Evolutionary conservation across 768 basidiomycete genomes (phyloP).

Genomic region (Tricholoma bakamatsutake): DNA sequence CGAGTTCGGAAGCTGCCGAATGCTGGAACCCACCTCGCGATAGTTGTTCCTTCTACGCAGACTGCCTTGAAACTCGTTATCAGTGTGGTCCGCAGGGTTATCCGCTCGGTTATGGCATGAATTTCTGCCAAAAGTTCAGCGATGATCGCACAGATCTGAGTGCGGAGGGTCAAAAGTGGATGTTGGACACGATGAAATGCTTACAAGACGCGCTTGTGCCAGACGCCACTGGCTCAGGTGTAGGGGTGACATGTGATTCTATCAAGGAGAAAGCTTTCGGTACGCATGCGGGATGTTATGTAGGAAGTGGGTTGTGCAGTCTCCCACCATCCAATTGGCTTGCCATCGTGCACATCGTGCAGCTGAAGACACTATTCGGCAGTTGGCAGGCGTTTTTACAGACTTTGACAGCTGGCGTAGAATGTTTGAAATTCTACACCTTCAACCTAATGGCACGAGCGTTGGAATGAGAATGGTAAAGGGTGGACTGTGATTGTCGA

Average conservation of each 20-base stretch:
- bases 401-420: conserved; percentile 21
- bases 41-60: conserved; percentile 37
- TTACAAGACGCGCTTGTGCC: conserved; percentile 36
- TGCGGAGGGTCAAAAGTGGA: conserved; percentile 33
- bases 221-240: conserved; percentile 21
- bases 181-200: conserved; percentile 41
- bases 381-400: conserved; percentile 26
- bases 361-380: conserved; percentile 23
- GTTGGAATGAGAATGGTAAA: too few species aligned
- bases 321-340: conserved; percentile 30
- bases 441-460: conserved; percentile 11
- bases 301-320: conserved; percentile 35
- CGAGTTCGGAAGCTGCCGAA: too few species aligned
- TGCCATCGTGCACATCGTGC: conserved; percentile 30
- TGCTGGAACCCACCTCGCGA: conserved; percentile 24
- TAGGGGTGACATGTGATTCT: conserved; percentile 23
- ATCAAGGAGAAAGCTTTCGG: conserved; percentile 33
- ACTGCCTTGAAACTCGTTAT: conserved; percentile 39
- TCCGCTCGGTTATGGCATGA: conserved; percentile 35
- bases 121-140: conserved; percentile 35
- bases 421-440: conserved; percentile 25
- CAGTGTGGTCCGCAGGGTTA: conserved; percentile 40
- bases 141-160: conserved; percentile 23
- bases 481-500: too few species aligned
- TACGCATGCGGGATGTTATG: conserved; percentile 37